These are phyloP conservation scores for Sanguinoderma infundibulare DNA, from an alignment of 1,284 basidiomycete species.

Conservation along the genomic window DNA sequence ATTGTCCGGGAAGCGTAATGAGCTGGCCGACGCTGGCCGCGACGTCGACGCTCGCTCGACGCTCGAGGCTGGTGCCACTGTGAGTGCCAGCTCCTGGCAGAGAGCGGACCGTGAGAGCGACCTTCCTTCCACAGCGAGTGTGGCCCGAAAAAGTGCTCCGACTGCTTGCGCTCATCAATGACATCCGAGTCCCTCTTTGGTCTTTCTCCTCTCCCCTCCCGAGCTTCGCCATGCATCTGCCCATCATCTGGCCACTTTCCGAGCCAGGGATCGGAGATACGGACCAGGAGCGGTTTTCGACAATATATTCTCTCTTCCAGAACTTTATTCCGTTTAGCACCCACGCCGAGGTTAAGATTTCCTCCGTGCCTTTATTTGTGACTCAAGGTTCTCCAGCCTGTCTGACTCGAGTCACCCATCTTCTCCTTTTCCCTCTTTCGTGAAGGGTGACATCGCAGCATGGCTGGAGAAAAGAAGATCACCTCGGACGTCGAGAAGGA, in stretches of 20 bases:
- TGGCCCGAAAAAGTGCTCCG: too few species aligned
- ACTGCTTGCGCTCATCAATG: too few species aligned
- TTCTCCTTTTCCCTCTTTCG: neutral
- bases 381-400: neutral
- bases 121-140: neutral
- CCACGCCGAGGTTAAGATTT: neutral
- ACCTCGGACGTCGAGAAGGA: slow-evolving; percentile 22
- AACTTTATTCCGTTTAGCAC: neutral
- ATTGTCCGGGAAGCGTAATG: slow-evolving; percentile 20
- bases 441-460: neutral
- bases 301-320: too few species aligned
- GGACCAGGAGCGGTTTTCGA: too few species aligned
- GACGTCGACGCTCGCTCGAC: neutral
- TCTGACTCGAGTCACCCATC: neutral
- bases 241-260: neutral
- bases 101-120: neutral
- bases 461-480: neutral
- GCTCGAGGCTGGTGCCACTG: too few species aligned
- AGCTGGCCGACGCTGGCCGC: slow-evolving; percentile 11
- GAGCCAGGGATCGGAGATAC: neutral
- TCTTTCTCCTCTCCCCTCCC: too few species aligned
- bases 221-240: neutral
- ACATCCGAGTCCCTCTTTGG: too few species aligned
- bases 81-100: neutral
- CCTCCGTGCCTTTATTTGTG: neutral